phyloP scores from a whole-genome alignment of 2,329 filamentous ascomycete genomes.

The Mycosphaerella sp. region DNA sequence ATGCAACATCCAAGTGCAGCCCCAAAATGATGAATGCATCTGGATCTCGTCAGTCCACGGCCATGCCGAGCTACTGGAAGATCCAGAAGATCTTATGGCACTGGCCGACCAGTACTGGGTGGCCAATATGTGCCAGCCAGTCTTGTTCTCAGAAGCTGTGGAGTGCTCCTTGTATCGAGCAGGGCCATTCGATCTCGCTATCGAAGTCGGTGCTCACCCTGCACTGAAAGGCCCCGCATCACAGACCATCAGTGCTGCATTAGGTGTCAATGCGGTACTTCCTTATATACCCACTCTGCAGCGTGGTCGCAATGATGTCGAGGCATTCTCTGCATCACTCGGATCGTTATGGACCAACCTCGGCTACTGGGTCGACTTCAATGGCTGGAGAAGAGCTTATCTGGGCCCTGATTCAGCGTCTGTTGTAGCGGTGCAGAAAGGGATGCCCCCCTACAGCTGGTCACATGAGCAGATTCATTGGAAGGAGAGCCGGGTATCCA shows the following conservation, averaged over 20 bases:
- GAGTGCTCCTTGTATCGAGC: constrained; percentile 20
- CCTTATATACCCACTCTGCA: constrained; percentile 20
- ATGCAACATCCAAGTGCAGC: constrained; percentile 14
- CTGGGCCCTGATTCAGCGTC: constrained; percentile 5
- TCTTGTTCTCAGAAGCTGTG: constrained; percentile 43
- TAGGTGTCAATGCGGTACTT: constrained; percentile 12
- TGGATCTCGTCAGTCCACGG: constrained; percentile 23
- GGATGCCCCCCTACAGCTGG: constrained; percentile 17
- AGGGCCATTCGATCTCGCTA: constrained; percentile 33
- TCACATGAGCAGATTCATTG: constrained; percentile 14
- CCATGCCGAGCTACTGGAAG: constrained; percentile 23
- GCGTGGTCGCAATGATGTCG: constrained; percentile 26
- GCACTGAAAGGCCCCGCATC: constrained; percentile 40
- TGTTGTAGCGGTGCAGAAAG: neutral
- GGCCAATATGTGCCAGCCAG: constrained; percentile 43
- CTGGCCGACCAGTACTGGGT: constrained; percentile 38
- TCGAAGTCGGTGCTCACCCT: constrained; percentile 46
- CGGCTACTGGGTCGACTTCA: constrained; percentile 15
- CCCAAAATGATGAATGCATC: constrained; percentile 15
- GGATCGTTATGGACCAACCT: constrained; percentile 17
- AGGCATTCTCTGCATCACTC: constrained; percentile 22
- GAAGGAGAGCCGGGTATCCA: constrained; percentile 16
- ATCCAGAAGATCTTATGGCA: constrained; percentile 21
- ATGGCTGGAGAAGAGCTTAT: constrained; percentile 15
- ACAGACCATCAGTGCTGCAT: constrained; percentile 33